Evolutionary conservation across 208 protist genomes (phyloP), one percentile per base, ranked within the genome.

Genomic region (Leishmania braziliensis): DNA sequence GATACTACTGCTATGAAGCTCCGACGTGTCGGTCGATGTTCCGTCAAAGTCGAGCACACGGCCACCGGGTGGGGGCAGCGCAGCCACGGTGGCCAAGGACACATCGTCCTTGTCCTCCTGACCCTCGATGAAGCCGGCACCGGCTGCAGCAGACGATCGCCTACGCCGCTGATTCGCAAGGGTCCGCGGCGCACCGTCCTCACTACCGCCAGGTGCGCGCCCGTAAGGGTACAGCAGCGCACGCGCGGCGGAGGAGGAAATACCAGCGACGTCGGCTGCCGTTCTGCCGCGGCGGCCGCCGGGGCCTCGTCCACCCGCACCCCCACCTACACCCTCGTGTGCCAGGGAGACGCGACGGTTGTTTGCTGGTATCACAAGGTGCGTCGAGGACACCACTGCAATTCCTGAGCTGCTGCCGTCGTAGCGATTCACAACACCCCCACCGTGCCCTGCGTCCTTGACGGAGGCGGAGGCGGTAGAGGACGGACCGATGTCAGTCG

Each of bases 301-400:
- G 51, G 33, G 51, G 26, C 33, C 26, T 33, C 4, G 66, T 6
- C 29, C 53, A 50, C 54, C 43, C 5, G 50, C 81, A 29, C 66
- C 58, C 39, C 78, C 71, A 63, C 62, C 56, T 8, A 10, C n/a
- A 9, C 70, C n/a, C 5, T 76, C 71, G 72, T 78, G 54, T 33
- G 66, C 68, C 6, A 89, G 69, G 3, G 78, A 72, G 16, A 91
- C 75, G 43, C 88, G 88, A 5, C 85, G 77, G 75, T 91, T 91
- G 80, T 91, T 81, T 26, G 79, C 88, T 6, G 88, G 88, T 5
- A 89, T 66, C 26, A 86, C 54, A 6, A 91, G 50, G 33, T 83
- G 88, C 58, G 82, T 83, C 58, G 87, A 85, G 71, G 77, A 81
- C 8, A 83, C 72, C 8, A 84, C 69, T 0, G 70, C 33, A 5